Base-by-base conservation (phyloP, 305 asterid genomes). In the Solanum chacoense region DNA sequence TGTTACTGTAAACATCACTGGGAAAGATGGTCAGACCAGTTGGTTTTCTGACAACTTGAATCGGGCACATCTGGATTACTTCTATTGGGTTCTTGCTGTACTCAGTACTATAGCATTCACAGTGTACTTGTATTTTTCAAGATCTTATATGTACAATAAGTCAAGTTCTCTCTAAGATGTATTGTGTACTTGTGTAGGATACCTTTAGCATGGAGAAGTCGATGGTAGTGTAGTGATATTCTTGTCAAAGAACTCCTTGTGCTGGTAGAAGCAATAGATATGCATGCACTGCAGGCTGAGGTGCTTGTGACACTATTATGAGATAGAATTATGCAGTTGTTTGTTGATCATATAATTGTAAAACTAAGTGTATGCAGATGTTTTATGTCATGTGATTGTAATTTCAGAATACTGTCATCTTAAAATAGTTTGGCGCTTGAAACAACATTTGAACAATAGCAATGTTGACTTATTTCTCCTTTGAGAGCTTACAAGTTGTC, bases 11-110 rank as follows among this genome's bases (percentile, higher is more conserved):
- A 75, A 67, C 20, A 76, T 35, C 35, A 88, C 90, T 6, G 73
- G 88, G 13, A 88, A 90, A 73, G 76, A 65, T 18, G 93, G 91
- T 22, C 76, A 14, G 11, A 74, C 31, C 55, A 42, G 93, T 71
- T 89, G 91, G 93, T 88, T 91, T 67, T 91, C 91, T 0, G 67
- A 91, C 88, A 89, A 89, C 72, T 87, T 91, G 81, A 91, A 91
- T 59, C 79, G 50, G 63, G 93, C 88, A 10, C 93, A 88, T 88
- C 90, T 91, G 12, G 92, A 91, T 87, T 91, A 89, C 87, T 91
- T 91, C 50, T 91, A 89, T 69, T 91, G 91, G 90, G 87, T 89
- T 37, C 89, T 91, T 88, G 89, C 93, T 12, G 89, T 89, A 12
- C 88, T 91, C 5, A 90, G 93, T 80, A 77, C 81, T 5, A 72